Conservation (phyloP, 2,329 filamentous ascomycete genomes). For the Talaromyces sp. region DNA sequence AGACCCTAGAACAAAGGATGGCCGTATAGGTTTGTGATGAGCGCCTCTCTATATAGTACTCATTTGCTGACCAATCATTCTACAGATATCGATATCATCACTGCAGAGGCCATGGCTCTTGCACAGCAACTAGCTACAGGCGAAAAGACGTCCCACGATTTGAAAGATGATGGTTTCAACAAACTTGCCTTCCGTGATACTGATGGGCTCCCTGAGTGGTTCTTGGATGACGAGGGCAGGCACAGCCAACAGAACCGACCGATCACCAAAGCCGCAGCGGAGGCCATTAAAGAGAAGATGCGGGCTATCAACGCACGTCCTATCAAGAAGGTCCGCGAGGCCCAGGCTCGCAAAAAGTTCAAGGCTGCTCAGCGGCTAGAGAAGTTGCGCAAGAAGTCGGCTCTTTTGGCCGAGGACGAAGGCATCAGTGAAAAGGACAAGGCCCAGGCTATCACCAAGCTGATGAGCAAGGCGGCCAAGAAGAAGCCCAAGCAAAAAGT, state of each 20-base stretch:
- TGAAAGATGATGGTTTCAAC: conserved; percentile 90
- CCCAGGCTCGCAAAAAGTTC: conserved; percentile 94
- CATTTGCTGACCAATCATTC: conserved; percentile 14
- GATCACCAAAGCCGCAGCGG: conserved; percentile 83
- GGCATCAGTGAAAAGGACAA: conserved; percentile 96
- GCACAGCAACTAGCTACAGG: conserved; percentile 88
- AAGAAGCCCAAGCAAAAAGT: conserved; percentile 81
- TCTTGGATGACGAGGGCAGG: conserved; percentile 81
- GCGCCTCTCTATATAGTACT: background rate
- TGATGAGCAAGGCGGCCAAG: conserved; percentile 76
- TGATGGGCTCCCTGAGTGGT: conserved; percentile 95
- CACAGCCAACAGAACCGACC: conserved; percentile 83
- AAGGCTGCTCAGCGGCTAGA: conserved; percentile 86
- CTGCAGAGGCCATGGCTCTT: conserved; percentile 97
- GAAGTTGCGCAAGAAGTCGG: conserved; percentile 96
- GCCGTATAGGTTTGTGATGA: conserved; percentile 36
- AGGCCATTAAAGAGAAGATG: conserved; percentile 89
- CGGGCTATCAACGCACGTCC: conserved; percentile 90
- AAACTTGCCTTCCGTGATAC: conserved; percentile 84
- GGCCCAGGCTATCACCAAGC: conserved; percentile 71
- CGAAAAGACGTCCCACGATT: conserved; percentile 69
- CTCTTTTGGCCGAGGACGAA: conserved; percentile 80
- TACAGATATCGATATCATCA: conserved; percentile 92
- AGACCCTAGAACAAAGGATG: conserved; percentile 37
- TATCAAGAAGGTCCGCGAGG: conserved; percentile 98